These are phyloP conservation scores for Sphaerulina vaccinii DNA, from an alignment of 2,329 filamentous ascomycete genomes.

Conservation along the genomic window DNA sequence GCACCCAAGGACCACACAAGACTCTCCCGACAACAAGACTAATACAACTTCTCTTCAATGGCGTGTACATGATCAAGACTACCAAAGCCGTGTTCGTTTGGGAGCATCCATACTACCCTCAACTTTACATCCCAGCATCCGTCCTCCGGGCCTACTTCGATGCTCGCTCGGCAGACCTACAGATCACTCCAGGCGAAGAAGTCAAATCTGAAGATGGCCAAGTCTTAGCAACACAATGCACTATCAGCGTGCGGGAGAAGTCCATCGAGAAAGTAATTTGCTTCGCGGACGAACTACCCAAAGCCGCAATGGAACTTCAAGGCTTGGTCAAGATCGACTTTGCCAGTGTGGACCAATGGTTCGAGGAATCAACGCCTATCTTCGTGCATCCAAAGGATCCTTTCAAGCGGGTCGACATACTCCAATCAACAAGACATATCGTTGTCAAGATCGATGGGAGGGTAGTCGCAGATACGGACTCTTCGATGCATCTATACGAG, in stretches of 20 bases:
- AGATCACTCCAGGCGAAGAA: constrained; percentile 25
- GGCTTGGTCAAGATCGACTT: constrained; percentile 33
- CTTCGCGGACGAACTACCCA: constrained; percentile 23
- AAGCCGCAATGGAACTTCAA: constrained; percentile 16
- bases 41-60: constrained; percentile 37
- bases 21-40: constrained; percentile 34
- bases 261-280: constrained; percentile 24
- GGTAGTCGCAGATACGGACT: constrained; percentile 49
- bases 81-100: constrained; percentile 38
- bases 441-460: constrained; percentile 51
- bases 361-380: constrained; percentile 60
- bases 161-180: constrained; percentile 12
- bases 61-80: constrained; percentile 37
- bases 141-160: constrained; percentile 19
- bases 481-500: constrained; percentile 57
- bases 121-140: constrained; percentile 38
- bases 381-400: constrained; percentile 66
- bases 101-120: constrained; percentile 48
- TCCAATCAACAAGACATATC: constrained; percentile 56
- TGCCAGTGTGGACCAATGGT: constrained; percentile 44
- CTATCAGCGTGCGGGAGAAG: constrained; percentile 23
- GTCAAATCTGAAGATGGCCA: constrained; percentile 22
- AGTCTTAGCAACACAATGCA: constrained; percentile 28
- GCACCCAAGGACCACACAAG: constrained; percentile 40
- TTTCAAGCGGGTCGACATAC: constrained; percentile 63